Conservation (phyloP, 139 green algal genomes). For the Chlorella vulgaris region DNA sequence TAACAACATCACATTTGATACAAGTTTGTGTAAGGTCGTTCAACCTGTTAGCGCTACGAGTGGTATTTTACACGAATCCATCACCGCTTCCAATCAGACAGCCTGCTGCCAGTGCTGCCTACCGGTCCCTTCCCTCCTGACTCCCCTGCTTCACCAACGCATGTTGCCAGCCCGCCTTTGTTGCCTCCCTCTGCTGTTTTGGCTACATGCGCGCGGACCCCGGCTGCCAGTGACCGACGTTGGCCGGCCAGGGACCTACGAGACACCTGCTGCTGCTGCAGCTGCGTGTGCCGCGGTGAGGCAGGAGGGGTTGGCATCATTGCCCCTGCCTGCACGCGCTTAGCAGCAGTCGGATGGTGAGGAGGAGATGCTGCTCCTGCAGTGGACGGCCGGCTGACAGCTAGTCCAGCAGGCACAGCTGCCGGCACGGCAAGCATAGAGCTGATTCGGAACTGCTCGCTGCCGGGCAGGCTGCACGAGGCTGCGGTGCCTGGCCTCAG, state of each 20-base stretch:
- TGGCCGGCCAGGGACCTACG: slow-evolving; percentile 4
- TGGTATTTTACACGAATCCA: too few species aligned
- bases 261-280: not conserved
- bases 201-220: not conserved
- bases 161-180: not conserved
- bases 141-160: too few species aligned
- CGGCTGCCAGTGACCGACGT: not conserved
- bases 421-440: not conserved
- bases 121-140: too few species aligned
- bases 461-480: not conserved
- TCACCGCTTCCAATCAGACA: too few species aligned
- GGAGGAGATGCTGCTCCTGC: not conserved
- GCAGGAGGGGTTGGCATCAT: too few species aligned
- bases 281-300: not conserved
- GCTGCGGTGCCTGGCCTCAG: not conserved
- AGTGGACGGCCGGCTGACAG: not conserved
- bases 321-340: too few species aligned
- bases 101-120: too few species aligned
- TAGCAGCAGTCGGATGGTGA: too few species aligned
- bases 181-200: not conserved
- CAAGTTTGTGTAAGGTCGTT: too few species aligned
- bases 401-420: not conserved
- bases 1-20: too few species aligned
- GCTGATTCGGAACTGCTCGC: not conserved
- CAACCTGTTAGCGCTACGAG: too few species aligned